Conservation (phyloP, 2,329 filamentous ascomycete genomes). For the Domatiomyces catenatus region DNA sequence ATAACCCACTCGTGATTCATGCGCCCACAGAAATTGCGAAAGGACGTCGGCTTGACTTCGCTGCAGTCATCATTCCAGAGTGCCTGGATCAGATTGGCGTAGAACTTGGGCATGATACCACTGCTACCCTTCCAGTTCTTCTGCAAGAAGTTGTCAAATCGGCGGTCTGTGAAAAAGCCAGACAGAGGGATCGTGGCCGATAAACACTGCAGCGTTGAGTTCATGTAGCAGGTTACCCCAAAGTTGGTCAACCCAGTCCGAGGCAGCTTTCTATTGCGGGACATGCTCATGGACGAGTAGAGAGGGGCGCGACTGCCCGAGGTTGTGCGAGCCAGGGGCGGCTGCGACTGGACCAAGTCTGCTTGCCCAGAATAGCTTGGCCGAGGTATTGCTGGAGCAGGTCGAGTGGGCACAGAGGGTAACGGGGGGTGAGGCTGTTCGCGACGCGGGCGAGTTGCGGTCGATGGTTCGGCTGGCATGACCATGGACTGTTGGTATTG, state of each 20-base stretch:
- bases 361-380: constrained; percentile 70
- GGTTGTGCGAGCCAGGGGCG: constrained; percentile 28
- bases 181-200: constrained; percentile 52
- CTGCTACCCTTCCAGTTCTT: constrained; percentile 51
- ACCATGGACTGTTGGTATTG: constrained; percentile 45
- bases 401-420: constrained; percentile 46
- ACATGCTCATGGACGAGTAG: constrained; percentile 28
- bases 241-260: constrained; percentile 66
- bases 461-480: constrained; percentile 7
- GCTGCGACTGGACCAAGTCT: constrained; percentile 39
- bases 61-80: constrained; percentile 46
- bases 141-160: constrained; percentile 43
- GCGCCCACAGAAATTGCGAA: constrained; percentile 48
- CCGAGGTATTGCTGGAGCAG: constrained; percentile 51
- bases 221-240: constrained; percentile 77
- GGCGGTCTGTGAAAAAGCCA: constrained; percentile 47
- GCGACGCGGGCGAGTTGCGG: constrained; percentile 20
- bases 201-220: constrained; percentile 72
- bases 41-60: constrained; percentile 44
- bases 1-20: constrained; percentile 56
- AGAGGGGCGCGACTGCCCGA: constrained; percentile 30
- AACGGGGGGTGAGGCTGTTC: constrained; percentile 32
- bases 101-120: constrained; percentile 47
- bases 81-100: constrained; percentile 44
- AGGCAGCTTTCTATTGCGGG: constrained; percentile 36